Evolutionary conservation across 2,329 filamentous ascomycete genomes (phyloP).

Genomic region (Rugonectria rugulosa): DNA sequence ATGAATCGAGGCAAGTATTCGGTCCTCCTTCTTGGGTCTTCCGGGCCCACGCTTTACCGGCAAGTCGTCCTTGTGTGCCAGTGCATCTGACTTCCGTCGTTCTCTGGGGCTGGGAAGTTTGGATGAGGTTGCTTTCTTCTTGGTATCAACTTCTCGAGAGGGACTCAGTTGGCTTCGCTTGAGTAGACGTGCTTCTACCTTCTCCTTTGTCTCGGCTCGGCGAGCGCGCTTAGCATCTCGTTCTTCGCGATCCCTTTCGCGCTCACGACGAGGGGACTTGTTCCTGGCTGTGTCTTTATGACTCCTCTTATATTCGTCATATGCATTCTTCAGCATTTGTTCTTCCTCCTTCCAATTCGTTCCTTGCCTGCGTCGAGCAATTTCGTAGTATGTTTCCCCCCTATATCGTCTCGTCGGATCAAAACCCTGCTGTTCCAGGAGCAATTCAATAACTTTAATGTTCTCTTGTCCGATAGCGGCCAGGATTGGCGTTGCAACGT

Average conservation of each 20-base stretch:
- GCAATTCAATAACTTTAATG: conserved; percentile 80
- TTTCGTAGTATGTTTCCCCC: conserved; percentile 85
- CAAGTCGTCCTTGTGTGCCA: conserved; percentile 56
- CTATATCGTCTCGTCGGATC: conserved; percentile 81
- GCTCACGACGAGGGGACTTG: conserved; percentile 58
- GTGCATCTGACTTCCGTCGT: conserved; percentile 55
- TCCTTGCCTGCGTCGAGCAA: conserved; percentile 82
- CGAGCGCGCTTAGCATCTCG: conserved; percentile 52
- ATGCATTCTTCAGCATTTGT: conserved; percentile 78
- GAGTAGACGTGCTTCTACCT: conserved; percentile 52
- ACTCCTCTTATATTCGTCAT: conserved; percentile 67
- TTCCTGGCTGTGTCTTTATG: conserved; percentile 57
- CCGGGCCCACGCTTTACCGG: conserved; percentile 60
- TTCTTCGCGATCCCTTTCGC: conserved; percentile 51
- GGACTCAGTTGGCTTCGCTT: conserved; percentile 61
- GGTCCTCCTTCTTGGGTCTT: conserved; percentile 64
- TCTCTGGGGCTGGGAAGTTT: conserved; percentile 57
- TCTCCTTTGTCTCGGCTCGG: conserved; percentile 55
- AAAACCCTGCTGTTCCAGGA: conserved; percentile 79
- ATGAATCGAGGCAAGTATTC: conserved; percentile 51
- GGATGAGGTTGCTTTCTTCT: conserved; percentile 50
- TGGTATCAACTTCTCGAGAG: conserved; percentile 52
- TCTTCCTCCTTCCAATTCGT: conserved; percentile 92
- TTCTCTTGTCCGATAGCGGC: conserved; percentile 92
- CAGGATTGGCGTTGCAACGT: conserved; percentile 90